Evolutionary conservation across 2,329 filamentous ascomycete species (phyloP).

Genomic region (Fusarium tricinctum): DNA sequence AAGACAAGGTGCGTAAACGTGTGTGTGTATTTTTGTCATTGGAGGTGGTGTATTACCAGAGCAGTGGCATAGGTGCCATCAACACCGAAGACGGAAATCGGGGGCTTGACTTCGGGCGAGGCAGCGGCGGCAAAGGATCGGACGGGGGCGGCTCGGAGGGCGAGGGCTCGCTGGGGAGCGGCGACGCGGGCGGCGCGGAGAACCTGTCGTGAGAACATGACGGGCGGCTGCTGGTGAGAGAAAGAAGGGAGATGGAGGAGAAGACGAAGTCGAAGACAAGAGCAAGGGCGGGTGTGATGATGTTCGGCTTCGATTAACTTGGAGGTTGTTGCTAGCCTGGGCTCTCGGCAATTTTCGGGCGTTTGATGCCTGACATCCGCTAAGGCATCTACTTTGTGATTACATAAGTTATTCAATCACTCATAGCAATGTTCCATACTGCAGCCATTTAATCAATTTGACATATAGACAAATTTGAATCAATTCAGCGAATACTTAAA

Average conservation of each 20-base stretch:
- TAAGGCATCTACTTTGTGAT: constrained; percentile 57
- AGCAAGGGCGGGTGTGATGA: constrained; percentile 35
- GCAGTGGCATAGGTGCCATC: constrained; percentile 99
- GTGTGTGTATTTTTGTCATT: background rate
- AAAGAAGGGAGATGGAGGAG: constrained; percentile 23
- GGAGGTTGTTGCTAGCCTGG: constrained; percentile 52
- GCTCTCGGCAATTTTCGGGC: constrained; percentile 60
- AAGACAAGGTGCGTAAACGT: constrained; percentile 6
- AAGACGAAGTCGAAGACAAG: constrained; percentile 37
- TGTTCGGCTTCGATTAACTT: constrained; percentile 49
- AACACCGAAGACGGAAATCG: constrained; percentile 91
- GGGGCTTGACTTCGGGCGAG: constrained; percentile 80
- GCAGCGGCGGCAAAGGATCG: constrained; percentile 85
- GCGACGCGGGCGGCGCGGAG: constrained; percentile 69
- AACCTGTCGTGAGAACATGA: constrained; percentile 73
- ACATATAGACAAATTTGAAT: background rate
- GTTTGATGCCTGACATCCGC: constrained; percentile 56
- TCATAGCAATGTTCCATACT: background rate
- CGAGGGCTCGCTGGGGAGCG: constrained; percentile 70
- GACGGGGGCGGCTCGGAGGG: constrained; percentile 65
- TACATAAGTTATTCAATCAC: constrained; percentile 46
- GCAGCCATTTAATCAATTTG: background rate
- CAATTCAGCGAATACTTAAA: background rate
- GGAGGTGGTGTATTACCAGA: constrained; percentile 77
- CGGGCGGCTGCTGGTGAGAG: constrained; percentile 43